Conservation (phyloP, 192 early-diverging fungal genomes). For the Entomortierella chlamydospora region DNA sequence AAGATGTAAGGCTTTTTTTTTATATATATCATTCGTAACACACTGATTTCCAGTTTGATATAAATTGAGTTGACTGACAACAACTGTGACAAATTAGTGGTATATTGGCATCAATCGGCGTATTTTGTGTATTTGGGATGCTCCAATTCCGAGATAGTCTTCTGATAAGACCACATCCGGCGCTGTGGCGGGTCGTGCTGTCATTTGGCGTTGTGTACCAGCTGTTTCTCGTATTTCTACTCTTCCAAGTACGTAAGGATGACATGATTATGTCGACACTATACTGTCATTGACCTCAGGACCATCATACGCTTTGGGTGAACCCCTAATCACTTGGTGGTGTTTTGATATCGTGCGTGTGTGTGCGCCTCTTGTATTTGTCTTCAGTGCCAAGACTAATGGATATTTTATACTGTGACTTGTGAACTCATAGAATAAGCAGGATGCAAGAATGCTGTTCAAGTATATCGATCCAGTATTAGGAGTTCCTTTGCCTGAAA, state of each 20-base stretch:
- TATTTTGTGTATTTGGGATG: slow-evolving; percentile 86
- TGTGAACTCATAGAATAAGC: slow-evolving; percentile 75
- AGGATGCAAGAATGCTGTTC: slow-evolving; percentile 84
- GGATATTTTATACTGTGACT: neutral
- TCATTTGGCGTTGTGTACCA: slow-evolving; percentile 89
- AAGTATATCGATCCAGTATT: slow-evolving; percentile 82
- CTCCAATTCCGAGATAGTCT: slow-evolving; percentile 94
- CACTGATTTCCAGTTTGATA: no score
- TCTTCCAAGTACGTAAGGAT: slow-evolving; percentile 80
- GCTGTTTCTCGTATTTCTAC: slow-evolving; percentile 87
- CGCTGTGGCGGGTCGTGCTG: slow-evolving; percentile 91
- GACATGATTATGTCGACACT: neutral
- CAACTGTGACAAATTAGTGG: slow-evolving; percentile 44
- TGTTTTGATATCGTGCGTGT: no score
- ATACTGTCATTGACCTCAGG: neutral
- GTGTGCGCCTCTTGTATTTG: neutral
- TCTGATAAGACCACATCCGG: slow-evolving; percentile 93
- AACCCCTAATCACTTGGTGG: neutral
- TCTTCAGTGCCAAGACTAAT: neutral
- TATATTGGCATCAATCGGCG: slow-evolving; percentile 56
- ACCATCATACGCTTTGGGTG: neutral
- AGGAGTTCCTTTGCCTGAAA: slow-evolving; percentile 88
- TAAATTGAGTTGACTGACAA: no score
- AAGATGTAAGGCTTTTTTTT: neutral
- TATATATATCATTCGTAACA: neutral